Base-by-base conservation (phyloP, 2,329 filamentous ascomycete species). In the Apiospora marii region DNA sequence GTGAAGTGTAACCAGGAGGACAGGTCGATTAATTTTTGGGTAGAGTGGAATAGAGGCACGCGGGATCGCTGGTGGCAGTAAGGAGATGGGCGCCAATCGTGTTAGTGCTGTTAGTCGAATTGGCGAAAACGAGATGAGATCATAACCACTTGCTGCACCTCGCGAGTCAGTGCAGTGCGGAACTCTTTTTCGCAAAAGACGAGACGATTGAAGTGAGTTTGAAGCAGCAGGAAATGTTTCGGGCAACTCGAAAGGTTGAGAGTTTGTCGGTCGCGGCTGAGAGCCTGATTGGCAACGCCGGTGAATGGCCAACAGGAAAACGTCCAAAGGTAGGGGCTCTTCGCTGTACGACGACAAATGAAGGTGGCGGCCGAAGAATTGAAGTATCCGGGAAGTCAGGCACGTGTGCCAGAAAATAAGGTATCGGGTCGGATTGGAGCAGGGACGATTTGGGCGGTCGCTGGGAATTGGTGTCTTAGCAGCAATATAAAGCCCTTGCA, bases 371-470 rank as follows among this genome's bases (percentile, higher is more conserved):
- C 58, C 41, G 58, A 41, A 41, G 34, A n/a, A 64, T 41, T 34
- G 51, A 34, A 58, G 37, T 64, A 34, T 41, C 37, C 7, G 58
- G n/a, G 4, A 41, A 22, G 58, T 22, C 58, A 64, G 58, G 58
- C 58, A 64, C 58, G 58, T 64, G 58, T 64, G 58, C 34, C n/a
- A 10, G 41, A 64, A 64, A 64, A 64, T 41, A 64, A 64, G 58
- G 53, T 61, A 19, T 37, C 30, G 30, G 53, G 53, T 61, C 30
- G 53, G 19, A 37, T 37, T 19, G 30, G 34, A 61, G 53, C 53
- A 61, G 30, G 22, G 34, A 61, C 53, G 53, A 19, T n/a, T 58
- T 61, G 30, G 37, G 37, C 37, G 37, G 37, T 41, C 37, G 8
- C 58, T 64, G 58, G 58, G 58, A 64, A 37, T 41, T 64, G 53